Evolutionary conservation across 805 yeast species (phyloP).

Genomic region (Schwanniomyces vanrijiae): DNA sequence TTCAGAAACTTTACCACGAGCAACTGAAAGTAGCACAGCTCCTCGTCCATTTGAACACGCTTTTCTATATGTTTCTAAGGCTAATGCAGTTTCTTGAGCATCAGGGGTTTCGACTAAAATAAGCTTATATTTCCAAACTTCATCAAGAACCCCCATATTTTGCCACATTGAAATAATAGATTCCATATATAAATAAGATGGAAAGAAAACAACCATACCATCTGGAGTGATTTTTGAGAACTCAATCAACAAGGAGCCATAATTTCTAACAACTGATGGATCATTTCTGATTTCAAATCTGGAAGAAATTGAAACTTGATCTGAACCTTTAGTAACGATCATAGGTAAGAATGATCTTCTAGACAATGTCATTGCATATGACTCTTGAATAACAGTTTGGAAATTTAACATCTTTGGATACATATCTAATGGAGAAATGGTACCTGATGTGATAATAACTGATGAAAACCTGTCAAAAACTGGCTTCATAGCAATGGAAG

Average conservation of each 20-base stretch:
- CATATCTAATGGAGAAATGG: constrained; percentile 98
- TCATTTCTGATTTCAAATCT: constrained; percentile 96
- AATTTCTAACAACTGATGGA: constrained; percentile 95
- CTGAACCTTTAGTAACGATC: constrained; percentile 96
- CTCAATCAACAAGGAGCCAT: constrained; percentile 89
- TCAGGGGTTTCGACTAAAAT: constrained; percentile 98
- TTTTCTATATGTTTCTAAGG: constrained; percentile 90
- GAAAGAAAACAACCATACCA: constrained; percentile 97
- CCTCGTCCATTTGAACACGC: constrained; percentile 98
- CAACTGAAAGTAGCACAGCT: constrained; percentile 92
- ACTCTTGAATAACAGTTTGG: constrained; percentile 89
- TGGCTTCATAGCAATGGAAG: constrained; percentile 96
- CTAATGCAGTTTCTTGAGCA: constrained; percentile 96
- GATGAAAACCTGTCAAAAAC: constrained; percentile 91
- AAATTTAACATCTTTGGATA: constrained; percentile 95
- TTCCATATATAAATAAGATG: constrained; percentile 96
- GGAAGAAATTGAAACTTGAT: constrained; percentile 95
- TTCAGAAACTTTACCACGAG: constrained; percentile 98
- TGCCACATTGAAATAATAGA: constrained; percentile 99
- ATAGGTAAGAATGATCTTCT: constrained; percentile 90
- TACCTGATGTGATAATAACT: constrained; percentile 94
- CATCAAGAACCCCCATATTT: constrained; percentile 95
- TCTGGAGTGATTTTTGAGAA: constrained; percentile 96
- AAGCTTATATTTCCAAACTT: constrained; percentile 96
- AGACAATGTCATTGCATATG: constrained; percentile 94